Conservation (phyloP, 169 alveolate species). For the Perkinsus chesapeaki region DNA sequence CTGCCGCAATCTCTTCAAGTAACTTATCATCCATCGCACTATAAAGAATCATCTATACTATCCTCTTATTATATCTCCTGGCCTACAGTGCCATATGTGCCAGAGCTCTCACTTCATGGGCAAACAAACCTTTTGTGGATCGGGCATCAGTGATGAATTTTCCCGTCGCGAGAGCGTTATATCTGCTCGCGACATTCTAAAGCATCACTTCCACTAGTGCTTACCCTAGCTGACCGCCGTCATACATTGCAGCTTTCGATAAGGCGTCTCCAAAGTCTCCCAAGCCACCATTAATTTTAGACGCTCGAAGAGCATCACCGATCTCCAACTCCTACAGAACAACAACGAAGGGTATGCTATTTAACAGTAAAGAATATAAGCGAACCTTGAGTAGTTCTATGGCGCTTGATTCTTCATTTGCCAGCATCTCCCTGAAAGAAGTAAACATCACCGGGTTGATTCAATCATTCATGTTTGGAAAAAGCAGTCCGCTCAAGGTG, state of each 20-base stretch:
- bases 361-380: background rate
- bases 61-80: background rate
- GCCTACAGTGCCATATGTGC: background rate
- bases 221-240: background rate
- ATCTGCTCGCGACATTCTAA: background rate
- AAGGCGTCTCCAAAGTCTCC: background rate
- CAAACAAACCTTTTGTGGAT: background rate
- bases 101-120: background rate
- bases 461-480: background rate
- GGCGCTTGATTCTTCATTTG: background rate
- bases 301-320: background rate
- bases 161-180: background rate
- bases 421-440: background rate
- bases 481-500: background rate
- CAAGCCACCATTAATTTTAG: background rate
- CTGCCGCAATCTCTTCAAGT: background rate
- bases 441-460: background rate
- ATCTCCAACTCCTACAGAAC: background rate
- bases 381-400: background rate
- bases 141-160: background rate
- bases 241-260: background rate
- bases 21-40: background rate
- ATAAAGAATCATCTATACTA: background rate
- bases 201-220: background rate
- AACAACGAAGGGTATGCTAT: background rate